Evolutionary conservation across 2,329 filamentous ascomycete species (phyloP), one percentile per base, ranked within the genome.

Genomic region (Nothopassalora personata): DNA sequence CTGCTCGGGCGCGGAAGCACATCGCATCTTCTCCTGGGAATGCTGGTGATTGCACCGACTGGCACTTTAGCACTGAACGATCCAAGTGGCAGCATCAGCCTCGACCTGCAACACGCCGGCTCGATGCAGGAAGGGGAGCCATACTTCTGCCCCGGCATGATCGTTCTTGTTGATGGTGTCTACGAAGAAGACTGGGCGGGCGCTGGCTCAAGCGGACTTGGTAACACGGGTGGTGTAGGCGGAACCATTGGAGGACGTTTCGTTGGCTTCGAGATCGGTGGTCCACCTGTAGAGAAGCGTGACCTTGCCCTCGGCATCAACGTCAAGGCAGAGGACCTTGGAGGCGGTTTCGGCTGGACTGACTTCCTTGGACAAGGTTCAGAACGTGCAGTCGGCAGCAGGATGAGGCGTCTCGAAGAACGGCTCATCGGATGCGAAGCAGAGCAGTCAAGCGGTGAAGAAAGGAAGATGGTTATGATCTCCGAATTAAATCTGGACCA

Each of bases 61-160:
- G 92, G 94, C 5, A 85, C 85, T 33, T 79, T 97, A 3, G 88
- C 90, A 2, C 83, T 99, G 23, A 90, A 88, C 65, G 94, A 99
- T 70, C 76, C 94, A 31, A 93, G 91, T 0, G 94, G 93, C 18
- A 93, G 89, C 54, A 96, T 99, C 67, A 81, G 85, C 2, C 79
- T 99, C 1, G 91, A 97, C 66, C 76, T 97, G 10, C 83, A 86
- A 19, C 88, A 93, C 69, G 90, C 93, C 0, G 85, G 86, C 23
- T 85, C 89, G 13, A 87, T 97, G 57, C 92, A 92, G 0, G 70
- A 67, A 19, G 86, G 91, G 60, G 91, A 90, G 27, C 88, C 90
- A 4, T 99, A 91, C 88, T 97, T 97, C 70, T 86, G 88, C 5
- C 92, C 94, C 0, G 95, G 95, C 3, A 97, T 97, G 91, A 89